A percentile compares a stretch with the other conserved stretches of the same genome.
These are phyloP conservation scores for Phaeosphaeriaceae sp. DNA, from an alignment of 2,329 filamentous ascomycete species.

Conservation along the genomic window DNA sequence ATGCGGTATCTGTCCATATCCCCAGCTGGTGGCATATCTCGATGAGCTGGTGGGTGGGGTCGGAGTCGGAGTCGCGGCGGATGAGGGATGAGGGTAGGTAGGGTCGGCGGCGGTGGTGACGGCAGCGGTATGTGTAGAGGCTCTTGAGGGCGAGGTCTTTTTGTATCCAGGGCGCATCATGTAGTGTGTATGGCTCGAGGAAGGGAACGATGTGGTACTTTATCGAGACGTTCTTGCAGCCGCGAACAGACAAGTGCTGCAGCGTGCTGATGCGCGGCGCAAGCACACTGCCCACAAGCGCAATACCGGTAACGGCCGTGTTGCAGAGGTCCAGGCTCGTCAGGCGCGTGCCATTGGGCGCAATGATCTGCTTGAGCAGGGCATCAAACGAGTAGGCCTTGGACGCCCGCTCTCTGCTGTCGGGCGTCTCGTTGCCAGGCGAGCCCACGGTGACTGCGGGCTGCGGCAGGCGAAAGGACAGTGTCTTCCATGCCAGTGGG, in stretches of 20 bases:
- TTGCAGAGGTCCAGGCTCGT: slow-evolving; percentile 67
- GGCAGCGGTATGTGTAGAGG: slow-evolving; percentile 67
- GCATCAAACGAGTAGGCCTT: slow-evolving; percentile 66
- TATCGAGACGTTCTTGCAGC: slow-evolving; percentile 69
- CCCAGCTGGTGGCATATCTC: slow-evolving; percentile 64
- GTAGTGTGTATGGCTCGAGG: slow-evolving; percentile 53
- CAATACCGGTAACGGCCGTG: slow-evolving; percentile 65
- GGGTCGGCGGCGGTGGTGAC: slow-evolving; percentile 66
- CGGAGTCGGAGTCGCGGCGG: slow-evolving; percentile 65
- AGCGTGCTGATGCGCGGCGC: slow-evolving; percentile 62
- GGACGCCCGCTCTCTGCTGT: slow-evolving; percentile 56
- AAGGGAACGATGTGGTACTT: slow-evolving; percentile 70
- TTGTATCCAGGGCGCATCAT: slow-evolving; percentile 51
- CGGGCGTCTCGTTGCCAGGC: slow-evolving; percentile 50
- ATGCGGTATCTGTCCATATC: slow-evolving; percentile 68
- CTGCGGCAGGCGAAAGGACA: slow-evolving; percentile 63
- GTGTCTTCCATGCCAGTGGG: slow-evolving; percentile 66
- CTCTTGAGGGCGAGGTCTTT: slow-evolving; percentile 63
- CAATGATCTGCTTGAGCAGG: slow-evolving; percentile 62
- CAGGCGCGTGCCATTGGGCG: slow-evolving; percentile 64
- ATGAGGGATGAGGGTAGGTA: slow-evolving; percentile 64
- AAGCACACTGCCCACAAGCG: slow-evolving; percentile 62
- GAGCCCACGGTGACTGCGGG: slow-evolving; percentile 46
- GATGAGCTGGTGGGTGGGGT: slow-evolving; percentile 67
- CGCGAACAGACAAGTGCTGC: slow-evolving; percentile 66